A percentile compares a stretch with the other conserved stretches of the same genome.
Conservation (phyloP, 2,329 filamentous ascomycete genomes). For the Calonectria henricotiae region DNA sequence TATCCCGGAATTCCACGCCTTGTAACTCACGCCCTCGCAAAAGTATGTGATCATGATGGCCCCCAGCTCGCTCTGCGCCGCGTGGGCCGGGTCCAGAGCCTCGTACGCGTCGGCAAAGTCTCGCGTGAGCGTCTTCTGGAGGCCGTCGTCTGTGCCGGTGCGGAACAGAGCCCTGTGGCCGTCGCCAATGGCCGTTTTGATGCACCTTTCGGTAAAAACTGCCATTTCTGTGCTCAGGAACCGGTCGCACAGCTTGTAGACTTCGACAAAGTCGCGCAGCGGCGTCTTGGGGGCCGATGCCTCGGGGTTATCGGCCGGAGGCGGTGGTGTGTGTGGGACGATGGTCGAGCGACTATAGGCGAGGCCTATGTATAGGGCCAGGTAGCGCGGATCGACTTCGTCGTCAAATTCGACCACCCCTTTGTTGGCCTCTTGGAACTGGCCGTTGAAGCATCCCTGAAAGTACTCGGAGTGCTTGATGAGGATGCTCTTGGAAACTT, state of each 20-base stretch:
- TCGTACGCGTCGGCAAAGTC: conserved; percentile 59
- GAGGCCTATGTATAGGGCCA: conserved; percentile 57
- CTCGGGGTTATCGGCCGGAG: conserved; percentile 50
- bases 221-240: conserved; percentile 56
- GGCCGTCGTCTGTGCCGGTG: conserved; percentile 47
- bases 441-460: conserved; percentile 50
- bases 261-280: conserved; percentile 56
- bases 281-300: conserved; percentile 49
- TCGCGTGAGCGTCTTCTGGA: conserved; percentile 54
- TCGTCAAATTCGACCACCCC: conserved; percentile 53
- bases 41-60: conserved; percentile 55
- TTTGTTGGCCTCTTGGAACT: conserved; percentile 53
- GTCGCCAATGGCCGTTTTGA: conserved; percentile 54
- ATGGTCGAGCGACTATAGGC: conserved; percentile 58
- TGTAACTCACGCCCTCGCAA: conserved; percentile 54
- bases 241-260: conserved; percentile 59
- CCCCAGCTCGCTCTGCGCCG: conserved; percentile 47
- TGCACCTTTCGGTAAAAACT: conserved; percentile 53
- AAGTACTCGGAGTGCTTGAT: conserved; percentile 58
- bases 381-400: conserved; percentile 56
- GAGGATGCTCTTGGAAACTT: conserved; percentile 54
- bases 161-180: conserved; percentile 56
- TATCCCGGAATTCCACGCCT: conserved; percentile 49
- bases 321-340: conserved; percentile 52
- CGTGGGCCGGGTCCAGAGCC: conserved; percentile 50